Evolutionary conservation across 2,329 filamentous ascomycete genomes (phyloP).

Genomic region (Botrytis sinoallii): DNA sequence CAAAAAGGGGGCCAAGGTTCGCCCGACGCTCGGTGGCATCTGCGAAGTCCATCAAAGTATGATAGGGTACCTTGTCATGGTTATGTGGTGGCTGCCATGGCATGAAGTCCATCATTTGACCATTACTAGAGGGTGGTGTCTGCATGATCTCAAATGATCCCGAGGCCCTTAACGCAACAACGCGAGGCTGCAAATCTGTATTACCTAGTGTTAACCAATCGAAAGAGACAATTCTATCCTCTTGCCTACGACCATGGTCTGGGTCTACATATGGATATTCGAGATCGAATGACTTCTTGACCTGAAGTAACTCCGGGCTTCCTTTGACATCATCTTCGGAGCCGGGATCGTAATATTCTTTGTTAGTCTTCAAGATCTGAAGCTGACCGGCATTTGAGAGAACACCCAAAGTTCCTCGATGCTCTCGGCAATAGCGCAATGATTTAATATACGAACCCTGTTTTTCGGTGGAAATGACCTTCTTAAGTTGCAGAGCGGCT

Average conservation of each 20-base stretch:
- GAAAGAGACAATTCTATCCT: conserved; percentile 62
- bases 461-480: conserved; percentile 52
- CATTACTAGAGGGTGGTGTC: conserved; percentile 55
- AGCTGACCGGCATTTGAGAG: conserved; percentile 62
- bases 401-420: conserved; percentile 58
- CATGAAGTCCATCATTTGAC: conserved; percentile 58
- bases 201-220: conserved; percentile 63
- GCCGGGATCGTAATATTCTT: conserved; percentile 48
- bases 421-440: conserved; percentile 61
- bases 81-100: conserved; percentile 60
- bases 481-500: conserved; percentile 55
- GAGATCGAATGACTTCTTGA: conserved; percentile 59
- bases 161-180: conserved; percentile 58
- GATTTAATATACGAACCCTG: conserved; percentile 57
- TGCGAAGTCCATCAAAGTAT: conserved; percentile 53
- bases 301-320: conserved; percentile 58
- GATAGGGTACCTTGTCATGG: conserved; percentile 47
- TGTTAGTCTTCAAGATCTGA: conserved; percentile 57
- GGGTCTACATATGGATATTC: conserved; percentile 54
- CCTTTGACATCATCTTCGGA: conserved; percentile 46
- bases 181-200: conserved; percentile 53
- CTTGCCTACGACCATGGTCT: conserved; percentile 45
- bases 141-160: conserved; percentile 61
- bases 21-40: conserved; percentile 52
- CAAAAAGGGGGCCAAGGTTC: conserved; percentile 53